phyloP scores from a whole-genome alignment of 2,329 filamentous ascomycete genomes.

The Exserohilum rostratum region DNA sequence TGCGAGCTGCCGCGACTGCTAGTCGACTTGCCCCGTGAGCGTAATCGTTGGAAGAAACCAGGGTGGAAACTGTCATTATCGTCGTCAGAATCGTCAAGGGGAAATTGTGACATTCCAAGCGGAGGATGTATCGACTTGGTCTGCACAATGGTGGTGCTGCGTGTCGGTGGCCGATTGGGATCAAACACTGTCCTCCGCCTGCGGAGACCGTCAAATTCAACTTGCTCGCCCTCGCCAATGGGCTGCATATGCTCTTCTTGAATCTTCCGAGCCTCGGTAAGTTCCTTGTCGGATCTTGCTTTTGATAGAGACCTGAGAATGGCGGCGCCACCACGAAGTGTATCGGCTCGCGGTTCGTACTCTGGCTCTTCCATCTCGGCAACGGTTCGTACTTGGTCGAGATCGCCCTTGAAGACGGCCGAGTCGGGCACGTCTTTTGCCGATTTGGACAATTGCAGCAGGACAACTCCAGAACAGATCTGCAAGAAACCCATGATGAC shows the following conservation, averaged over 20 bases:
- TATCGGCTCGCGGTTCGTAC: slow-evolving; percentile 92
- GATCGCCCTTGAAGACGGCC: slow-evolving; percentile 87
- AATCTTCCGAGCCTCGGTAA: slow-evolving; percentile 77
- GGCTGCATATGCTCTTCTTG: slow-evolving; percentile 82
- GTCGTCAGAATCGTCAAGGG: slow-evolving; percentile 62
- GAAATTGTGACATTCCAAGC: slow-evolving; percentile 86
- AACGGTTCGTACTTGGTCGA: slow-evolving; percentile 94
- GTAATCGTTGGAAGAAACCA: slow-evolving; percentile 53
- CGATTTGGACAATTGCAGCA: slow-evolving; percentile 96
- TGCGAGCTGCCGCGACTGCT: slow-evolving; percentile 30
- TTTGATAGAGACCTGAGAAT: slow-evolving; percentile 83
- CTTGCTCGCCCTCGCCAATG: slow-evolving; percentile 77
- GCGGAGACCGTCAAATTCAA: slow-evolving; percentile 91
- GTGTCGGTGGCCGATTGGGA: slow-evolving; percentile 44
- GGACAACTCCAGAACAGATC: slow-evolving; percentile 89
- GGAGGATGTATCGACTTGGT: slow-evolving; percentile 70
- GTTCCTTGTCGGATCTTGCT: slow-evolving; percentile 76
- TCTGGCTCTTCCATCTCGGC: slow-evolving; percentile 96
- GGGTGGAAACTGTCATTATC: slow-evolving; percentile 51
- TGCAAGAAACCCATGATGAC: slow-evolving; percentile 92
- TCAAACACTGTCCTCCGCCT: slow-evolving; percentile 68
- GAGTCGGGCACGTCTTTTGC: slow-evolving; percentile 96
- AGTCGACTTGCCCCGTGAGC: slow-evolving; percentile 44
- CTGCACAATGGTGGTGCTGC: slow-evolving; percentile 49
- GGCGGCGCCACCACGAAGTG: slow-evolving; percentile 87